Evolutionary conservation across 257 asterid genomes (phyloP), one percentile per base, ranked within the genome.

Genomic region (Verbena officinalis): DNA sequence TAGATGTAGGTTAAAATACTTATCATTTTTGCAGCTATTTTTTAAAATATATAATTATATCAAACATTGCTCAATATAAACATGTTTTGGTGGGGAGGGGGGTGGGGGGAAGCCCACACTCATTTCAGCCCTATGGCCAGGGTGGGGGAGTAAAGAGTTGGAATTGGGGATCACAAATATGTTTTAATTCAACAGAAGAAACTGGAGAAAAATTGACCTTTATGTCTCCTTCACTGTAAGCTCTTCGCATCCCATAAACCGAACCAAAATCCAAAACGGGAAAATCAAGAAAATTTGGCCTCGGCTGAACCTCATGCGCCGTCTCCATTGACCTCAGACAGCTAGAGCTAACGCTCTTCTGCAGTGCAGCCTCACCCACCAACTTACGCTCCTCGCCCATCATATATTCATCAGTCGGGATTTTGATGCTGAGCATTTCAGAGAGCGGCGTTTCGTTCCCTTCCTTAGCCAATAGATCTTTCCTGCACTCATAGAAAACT

Each of bases 171-270:
- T 34, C 27, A 54, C 48, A 43, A 48, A 46, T 36, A 21, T 33
- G 24, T 23, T 44, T 9, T 15, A 65, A 55, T 46, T 67, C 65
- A 40, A 61, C 33, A 34, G 1, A 52, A 62, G 3, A 59, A 22
- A 73, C 27, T 70, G 49, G 58, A 36, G 7, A 36, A 69, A 76
- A 72, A 36, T 62, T 51, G 68, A 92, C 98, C 98, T 93, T 81
- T 58, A 93, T 83, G 73, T 93, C 98, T 68, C 98, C 98, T 46
- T 93, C 98, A 45, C 98, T 93, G 71, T 67, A 87, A 5, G 98
- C 86, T 74, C 98, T 83, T 46, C 98, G 85, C 90, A 90, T 87
- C 66, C 91, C 90, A 70, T 83, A 77, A 55, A 69, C 91, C 46
- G 85, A 75, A 11, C 85, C 88, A 13, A 92, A 85, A 80, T 86